phyloP scores from a whole-genome alignment of 306 rosid genomes.

The Delonix regia region DNA sequence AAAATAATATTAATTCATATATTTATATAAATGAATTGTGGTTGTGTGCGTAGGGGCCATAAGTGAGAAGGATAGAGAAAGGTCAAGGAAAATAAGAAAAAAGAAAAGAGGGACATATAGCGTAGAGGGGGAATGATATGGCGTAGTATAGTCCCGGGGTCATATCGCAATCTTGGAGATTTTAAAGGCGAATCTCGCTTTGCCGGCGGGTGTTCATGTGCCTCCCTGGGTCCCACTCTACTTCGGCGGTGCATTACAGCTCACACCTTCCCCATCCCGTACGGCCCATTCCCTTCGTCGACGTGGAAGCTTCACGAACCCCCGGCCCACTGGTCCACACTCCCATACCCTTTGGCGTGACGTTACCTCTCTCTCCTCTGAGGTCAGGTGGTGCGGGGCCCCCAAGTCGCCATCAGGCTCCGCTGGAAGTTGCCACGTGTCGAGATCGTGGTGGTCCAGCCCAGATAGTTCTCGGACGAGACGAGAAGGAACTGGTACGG shows the following conservation, averaged over 20 bases:
- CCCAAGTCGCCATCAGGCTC: background rate
- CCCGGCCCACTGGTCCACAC: background rate
- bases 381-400: background rate
- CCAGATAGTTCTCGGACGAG: constrained; percentile 40
- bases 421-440: constrained; percentile 42
- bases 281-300: background rate
- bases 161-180: constrained; percentile 20
- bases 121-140: too few species aligned
- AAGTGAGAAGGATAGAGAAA: too few species aligned
- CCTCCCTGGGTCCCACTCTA: background rate
- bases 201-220: constrained; percentile 49
- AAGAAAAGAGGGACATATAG: too few species aligned
- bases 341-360: too few species aligned
- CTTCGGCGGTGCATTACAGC: background rate
- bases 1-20: too few species aligned
- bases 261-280: background rate
- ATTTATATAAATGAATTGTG: too few species aligned
- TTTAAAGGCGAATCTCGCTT: constrained; percentile 37
- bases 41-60: too few species aligned
- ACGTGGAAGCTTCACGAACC: constrained; percentile 3
- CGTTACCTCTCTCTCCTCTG: background rate
- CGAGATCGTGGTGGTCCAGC: constrained; percentile 34
- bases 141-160: too few species aligned
- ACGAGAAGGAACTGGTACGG: constrained; percentile 12
- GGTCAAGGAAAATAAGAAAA: too few species aligned